Evolutionary conservation across 1,139 yeast genomes (phyloP).

Genomic region (Blastobotrys illinoisensis): DNA sequence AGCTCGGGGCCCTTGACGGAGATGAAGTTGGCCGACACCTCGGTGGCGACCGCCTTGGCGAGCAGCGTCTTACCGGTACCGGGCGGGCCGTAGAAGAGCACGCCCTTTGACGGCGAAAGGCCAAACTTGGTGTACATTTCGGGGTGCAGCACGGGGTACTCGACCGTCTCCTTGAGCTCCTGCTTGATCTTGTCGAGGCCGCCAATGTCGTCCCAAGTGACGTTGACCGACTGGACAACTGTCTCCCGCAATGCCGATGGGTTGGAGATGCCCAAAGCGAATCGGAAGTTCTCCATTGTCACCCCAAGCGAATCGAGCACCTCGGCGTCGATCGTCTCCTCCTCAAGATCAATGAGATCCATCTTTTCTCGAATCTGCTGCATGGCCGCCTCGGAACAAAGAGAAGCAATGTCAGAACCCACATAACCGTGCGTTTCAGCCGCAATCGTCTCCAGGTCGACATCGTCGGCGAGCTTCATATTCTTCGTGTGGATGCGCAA

Average conservation of each 20-base stretch:
- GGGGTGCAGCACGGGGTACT: conserved; percentile 97
- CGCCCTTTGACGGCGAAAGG: conserved; percentile 96
- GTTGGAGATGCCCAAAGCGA: conserved; percentile 95
- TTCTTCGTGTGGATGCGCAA: conserved; percentile 91
- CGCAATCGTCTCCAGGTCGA: conserved; percentile 88
- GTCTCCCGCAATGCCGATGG: conserved; percentile 99
- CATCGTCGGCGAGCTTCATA: conserved; percentile 94
- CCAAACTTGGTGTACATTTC: conserved; percentile 98
- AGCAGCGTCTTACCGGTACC: conserved; percentile 98
- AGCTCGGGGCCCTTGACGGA: conserved; percentile 97
- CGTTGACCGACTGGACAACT: conserved; percentile 96
- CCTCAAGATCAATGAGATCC: conserved; percentile 96
- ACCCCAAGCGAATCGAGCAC: conserved; percentile 94
- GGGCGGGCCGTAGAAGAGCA: conserved; percentile 97
- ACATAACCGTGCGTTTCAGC: conserved; percentile 96
- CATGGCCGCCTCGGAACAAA: conserved; percentile 99
- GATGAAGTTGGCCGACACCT: conserved; percentile 93
- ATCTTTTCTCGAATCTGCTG: conserved; percentile 98
- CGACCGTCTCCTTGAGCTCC: conserved; percentile 97
- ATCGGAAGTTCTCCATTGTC: conserved; percentile 97
- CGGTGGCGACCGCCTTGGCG: conserved; percentile 98
- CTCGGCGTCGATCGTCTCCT: conserved; percentile 97
- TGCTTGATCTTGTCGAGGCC: conserved; percentile 93
- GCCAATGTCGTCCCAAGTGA: conserved; percentile 97
- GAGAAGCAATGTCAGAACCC: conserved; percentile 90